phyloP scores from a whole-genome alignment of 2,329 filamentous ascomycete genomes.

The Cytospora piceicola region DNA sequence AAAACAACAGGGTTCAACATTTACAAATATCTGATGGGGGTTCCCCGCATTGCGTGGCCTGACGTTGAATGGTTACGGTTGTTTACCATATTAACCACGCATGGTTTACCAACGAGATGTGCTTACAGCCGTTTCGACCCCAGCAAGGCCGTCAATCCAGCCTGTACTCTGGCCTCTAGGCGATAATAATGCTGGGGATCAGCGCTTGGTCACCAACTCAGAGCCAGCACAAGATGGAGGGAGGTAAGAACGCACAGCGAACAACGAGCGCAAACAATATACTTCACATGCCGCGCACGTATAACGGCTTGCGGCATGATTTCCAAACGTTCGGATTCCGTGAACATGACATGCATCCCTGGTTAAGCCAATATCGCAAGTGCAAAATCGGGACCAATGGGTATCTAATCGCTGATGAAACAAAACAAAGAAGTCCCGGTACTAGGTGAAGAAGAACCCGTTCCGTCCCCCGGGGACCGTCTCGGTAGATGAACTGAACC shows the following conservation, averaged over 20 bases:
- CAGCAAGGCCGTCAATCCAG: conserved; percentile 2
- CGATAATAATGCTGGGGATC: not conserved
- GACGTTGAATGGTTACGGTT: not conserved
- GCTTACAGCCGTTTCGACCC: not conserved
- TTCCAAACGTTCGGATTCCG: not conserved
- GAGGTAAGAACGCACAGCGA: not conserved
- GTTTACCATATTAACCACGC: too few relatives aligned
- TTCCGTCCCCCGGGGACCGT: not conserved
- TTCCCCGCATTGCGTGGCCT: conserved; percentile 6
- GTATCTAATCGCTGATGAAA: not conserved
- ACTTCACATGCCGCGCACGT: not conserved
- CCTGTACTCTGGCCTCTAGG: conserved; percentile 11
- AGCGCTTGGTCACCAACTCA: not conserved
- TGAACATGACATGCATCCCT: not conserved
- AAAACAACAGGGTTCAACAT: not conserved
- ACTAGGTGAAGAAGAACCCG: not conserved
- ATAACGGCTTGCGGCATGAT: not conserved
- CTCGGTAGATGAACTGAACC: not conserved
- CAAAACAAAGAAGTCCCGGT: not conserved
- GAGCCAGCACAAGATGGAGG: not conserved
- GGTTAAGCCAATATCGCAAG: not conserved
- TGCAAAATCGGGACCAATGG: not conserved
- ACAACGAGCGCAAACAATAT: not conserved
- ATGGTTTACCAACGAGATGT: conserved; percentile 6
- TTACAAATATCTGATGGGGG: not conserved